Base-by-base conservation (phyloP, 345 rosid genomes). In the Psidium guajava region DNA sequence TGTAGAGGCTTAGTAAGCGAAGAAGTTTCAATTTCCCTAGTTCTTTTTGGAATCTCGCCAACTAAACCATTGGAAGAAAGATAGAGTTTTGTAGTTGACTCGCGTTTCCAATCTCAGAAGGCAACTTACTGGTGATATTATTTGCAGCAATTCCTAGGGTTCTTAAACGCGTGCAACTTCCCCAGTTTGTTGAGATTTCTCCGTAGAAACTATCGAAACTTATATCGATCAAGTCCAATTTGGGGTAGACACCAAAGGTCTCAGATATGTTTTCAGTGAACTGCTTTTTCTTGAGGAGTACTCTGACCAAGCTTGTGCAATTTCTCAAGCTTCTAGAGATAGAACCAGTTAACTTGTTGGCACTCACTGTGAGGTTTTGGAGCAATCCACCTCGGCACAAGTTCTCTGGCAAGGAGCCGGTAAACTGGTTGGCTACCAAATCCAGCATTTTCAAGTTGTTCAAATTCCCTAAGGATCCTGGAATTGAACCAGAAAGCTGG, bases 151-250 rank as follows among this genome's bases (percentile, higher is more conserved):
- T 82, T 11, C 50, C 28, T 8, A 86, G 61, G 69, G 53, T 0
- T 24, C 59, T 49, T 25, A 86, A 28, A 20, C 0, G 16, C 8
- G 18, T 22, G 85, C 83, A 89, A 12, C 82, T 82, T 0, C 90
- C 88, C 92, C 90, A 90, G 8, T 81, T 90, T 8, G 85, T 51
- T 28, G 91, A 87, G 44, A 91, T 32, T 55, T 84, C 82, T 5
- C 91, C 93, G 5, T 40, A 84, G 16, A 91, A 85, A 2, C 42
- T 82, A 51, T 91, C 90, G 75, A 69, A 5, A 83, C 90, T 90
- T 57, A 91, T n/a, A 42, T 90, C 89, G 1, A 85, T 22, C 21
- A 83, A 87, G 11, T 49, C 25, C 24, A 91, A 77, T 20, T 83
- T 50, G 0, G 90, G 90, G 58, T 82, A 87, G 11, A 83, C 82